phyloP scores from a whole-genome alignment of 106 monocot genomes.

The Apostasia ramifera region DNA sequence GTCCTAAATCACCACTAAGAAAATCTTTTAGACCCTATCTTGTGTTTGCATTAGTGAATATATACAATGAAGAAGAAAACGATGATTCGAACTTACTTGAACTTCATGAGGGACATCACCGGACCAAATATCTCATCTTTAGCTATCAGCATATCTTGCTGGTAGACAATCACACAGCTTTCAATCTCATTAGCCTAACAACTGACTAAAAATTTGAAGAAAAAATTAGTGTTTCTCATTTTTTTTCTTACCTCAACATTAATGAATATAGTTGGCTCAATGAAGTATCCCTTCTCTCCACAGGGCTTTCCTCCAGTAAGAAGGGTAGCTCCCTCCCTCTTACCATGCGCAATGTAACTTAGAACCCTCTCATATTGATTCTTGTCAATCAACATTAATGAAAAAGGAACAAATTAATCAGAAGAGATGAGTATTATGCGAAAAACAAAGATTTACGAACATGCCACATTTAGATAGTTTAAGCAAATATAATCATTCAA shows the following conservation, averaged over 20 bases:
- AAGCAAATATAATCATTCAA: not conserved
- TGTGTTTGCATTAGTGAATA: not conserved
- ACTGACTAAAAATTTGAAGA: not conserved
- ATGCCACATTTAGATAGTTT: not conserved
- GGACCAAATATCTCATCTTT: constrained; percentile 55
- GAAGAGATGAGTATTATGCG: not conserved
- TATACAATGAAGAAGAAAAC: not conserved
- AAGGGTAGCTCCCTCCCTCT: constrained; percentile 31
- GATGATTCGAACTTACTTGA: constrained; percentile 12
- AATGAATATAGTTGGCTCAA: constrained; percentile 58
- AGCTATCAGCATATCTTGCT: constrained; percentile 54
- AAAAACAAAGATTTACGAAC: not conserved
- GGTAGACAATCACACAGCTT: not conserved
- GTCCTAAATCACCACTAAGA: constrained; percentile 8
- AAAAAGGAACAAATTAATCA: not conserved
- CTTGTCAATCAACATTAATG: constrained; percentile 28
- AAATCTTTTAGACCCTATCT: not conserved
- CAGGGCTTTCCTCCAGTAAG: constrained; percentile 42
- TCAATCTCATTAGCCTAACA: not conserved
- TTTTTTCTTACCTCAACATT: constrained; percentile 38
- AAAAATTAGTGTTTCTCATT: not conserved
- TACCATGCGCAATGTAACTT: constrained; percentile 36
- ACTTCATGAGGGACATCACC: constrained; percentile 48
- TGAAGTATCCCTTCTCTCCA: constrained; percentile 42
- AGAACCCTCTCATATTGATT: constrained; percentile 44